Percentiles rank a stretch among this genome's conserved stretches.
phyloP scores from a whole-genome alignment of 106 monocot species.

The Platanthera guangdongensis region DNA sequence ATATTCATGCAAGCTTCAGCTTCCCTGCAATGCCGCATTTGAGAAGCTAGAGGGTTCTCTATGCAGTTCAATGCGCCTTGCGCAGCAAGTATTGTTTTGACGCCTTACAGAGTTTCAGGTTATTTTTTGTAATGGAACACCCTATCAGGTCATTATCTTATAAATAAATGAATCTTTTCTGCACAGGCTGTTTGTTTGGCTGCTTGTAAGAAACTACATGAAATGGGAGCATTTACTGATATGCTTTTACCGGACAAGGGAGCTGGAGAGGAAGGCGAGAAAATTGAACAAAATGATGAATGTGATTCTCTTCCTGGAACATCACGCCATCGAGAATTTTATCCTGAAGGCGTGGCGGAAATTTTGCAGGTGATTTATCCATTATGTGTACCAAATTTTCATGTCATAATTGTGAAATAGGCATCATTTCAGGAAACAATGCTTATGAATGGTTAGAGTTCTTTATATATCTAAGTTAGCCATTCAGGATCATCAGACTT shows the following conservation, averaged over 20 bases:
- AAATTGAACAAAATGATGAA: constrained; percentile 61
- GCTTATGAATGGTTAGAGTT: neutral
- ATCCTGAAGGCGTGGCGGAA: constrained; percentile 93
- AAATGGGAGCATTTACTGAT: constrained; percentile 98
- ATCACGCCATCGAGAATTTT: constrained; percentile 90
- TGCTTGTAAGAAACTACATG: constrained; percentile 97
- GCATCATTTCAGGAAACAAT: neutral
- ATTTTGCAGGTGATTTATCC: constrained; percentile 48
- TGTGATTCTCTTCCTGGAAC: constrained; percentile 87
- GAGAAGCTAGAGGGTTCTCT: constrained; percentile 91
- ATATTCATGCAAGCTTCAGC: constrained; percentile 95
- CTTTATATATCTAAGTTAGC: neutral
- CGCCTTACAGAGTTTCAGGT: neutral
- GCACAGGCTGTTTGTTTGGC: constrained; percentile 91
- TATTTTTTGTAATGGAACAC: neutral
- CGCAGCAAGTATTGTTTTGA: constrained; percentile 58
- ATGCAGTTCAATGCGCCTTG: constrained; percentile 87
- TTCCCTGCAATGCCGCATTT: constrained; percentile 97
- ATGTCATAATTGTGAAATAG: constrained; percentile 1
- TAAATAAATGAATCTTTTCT: neutral
- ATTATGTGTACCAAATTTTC: neutral
- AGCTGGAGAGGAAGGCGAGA: constrained; percentile 67
- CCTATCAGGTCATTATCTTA: neutral
- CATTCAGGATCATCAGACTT: no score
- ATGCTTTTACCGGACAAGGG: constrained; percentile 97